Conservation (phyloP, 2,329 filamentous ascomycete species). For the Nectriaceae sp. region DNA sequence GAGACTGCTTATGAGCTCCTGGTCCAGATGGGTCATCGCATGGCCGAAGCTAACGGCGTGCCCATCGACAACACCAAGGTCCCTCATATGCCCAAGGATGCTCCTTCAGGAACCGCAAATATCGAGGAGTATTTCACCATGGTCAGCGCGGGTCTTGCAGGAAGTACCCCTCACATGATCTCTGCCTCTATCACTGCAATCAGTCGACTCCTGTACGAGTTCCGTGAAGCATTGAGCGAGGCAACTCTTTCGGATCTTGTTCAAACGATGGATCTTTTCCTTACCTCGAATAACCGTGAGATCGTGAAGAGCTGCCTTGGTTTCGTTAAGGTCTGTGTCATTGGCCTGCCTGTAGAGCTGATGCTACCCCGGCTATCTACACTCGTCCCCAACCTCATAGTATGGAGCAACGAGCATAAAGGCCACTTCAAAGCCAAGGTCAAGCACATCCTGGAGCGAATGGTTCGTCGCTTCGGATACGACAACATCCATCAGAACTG, state of each 20-base stretch:
- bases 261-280: constrained; percentile 92
- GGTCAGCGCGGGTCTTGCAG: constrained; percentile 93
- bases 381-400: constrained; percentile 86
- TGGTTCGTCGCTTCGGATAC: constrained; percentile 88
- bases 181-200: constrained; percentile 95
- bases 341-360: constrained; percentile 77
- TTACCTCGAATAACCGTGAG: constrained; percentile 94
- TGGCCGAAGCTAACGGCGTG: constrained; percentile 65
- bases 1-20: constrained; percentile 88
- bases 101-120: constrained; percentile 74
- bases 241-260: constrained; percentile 81
- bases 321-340: constrained; percentile 94
- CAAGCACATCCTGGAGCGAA: constrained; percentile 94
- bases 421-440: constrained; percentile 96
- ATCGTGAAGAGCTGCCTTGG: constrained; percentile 93
- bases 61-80: constrained; percentile 85
- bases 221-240: constrained; percentile 68
- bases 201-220: constrained; percentile 91
- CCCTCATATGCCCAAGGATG: constrained; percentile 80
- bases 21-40: constrained; percentile 83
- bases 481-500: constrained; percentile 78
- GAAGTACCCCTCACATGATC: constrained; percentile 94
- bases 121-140: constrained; percentile 98
- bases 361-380: constrained; percentile 76
- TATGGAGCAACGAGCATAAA: constrained; percentile 98